Evolutionary conservation across 2,329 filamentous ascomycete species (phyloP).

Genomic region (Alternaria sp.): DNA sequence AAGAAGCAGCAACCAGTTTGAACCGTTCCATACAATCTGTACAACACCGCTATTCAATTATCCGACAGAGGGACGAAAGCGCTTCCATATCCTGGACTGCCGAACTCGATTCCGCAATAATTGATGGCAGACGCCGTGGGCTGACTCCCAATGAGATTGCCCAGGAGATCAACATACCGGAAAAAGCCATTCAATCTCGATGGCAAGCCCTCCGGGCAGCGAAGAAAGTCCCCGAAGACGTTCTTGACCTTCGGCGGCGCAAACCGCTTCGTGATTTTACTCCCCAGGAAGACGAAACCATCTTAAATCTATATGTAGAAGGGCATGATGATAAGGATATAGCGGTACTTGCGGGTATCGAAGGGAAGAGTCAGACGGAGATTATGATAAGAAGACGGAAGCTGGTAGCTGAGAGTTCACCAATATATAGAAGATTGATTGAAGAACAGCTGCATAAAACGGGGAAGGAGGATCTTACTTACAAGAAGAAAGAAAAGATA

Average conservation of each 20-base stretch:
- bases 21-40: background rate
- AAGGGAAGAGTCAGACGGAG: constrained; percentile 4
- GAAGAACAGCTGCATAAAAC: background rate
- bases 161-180: background rate
- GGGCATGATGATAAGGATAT: constrained; percentile 7
- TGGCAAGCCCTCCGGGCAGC: constrained; percentile 9
- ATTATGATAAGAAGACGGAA: background rate
- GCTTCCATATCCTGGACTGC: constrained; percentile 8
- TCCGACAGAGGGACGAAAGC: constrained; percentile 1
- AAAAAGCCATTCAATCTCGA: constrained; percentile 11
- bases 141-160: background rate
- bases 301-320: constrained; percentile 10
- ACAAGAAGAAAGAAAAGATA: background rate
- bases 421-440: constrained; percentile 9
- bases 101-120: constrained; percentile 11
- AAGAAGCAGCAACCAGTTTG: background rate
- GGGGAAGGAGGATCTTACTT: background rate
- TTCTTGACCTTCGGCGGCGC: constrained; percentile 2
- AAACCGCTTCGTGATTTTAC: constrained; percentile 2
- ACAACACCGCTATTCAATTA: background rate
- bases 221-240: constrained; percentile 15
- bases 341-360: background rate
- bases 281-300: constrained; percentile 12
- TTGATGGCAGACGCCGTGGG: constrained; percentile 10
- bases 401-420: constrained; percentile 3